phyloP scores from a whole-genome alignment of 2,329 filamentous ascomycete genomes.

The Botrytis deweyae region DNA sequence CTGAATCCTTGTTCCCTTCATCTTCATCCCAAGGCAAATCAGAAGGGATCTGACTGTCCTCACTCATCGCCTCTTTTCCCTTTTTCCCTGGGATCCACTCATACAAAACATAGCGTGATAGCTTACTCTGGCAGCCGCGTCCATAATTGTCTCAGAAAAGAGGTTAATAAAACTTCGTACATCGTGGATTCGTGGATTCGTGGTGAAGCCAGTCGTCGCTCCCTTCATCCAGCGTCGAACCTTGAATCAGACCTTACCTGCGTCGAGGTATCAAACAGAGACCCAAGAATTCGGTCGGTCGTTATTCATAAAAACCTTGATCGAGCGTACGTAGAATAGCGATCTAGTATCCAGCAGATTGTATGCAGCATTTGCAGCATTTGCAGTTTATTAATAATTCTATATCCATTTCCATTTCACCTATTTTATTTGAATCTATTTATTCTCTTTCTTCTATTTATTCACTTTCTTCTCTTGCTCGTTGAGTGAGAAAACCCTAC shows the following conservation, averaged over 20 bases:
- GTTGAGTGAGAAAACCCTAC: not conserved
- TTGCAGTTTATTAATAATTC: not conserved
- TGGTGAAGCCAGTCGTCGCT: not conserved
- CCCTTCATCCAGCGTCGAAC: not conserved
- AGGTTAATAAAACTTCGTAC: not conserved
- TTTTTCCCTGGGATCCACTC: slow-evolving; percentile 8
- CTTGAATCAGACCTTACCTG: not conserved
- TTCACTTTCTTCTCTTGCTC: not conserved
- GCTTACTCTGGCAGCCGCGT: slow-evolving; percentile 15
- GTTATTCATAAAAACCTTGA: not conserved
- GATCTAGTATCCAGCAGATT: not conserved
- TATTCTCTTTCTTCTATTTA: not conserved
- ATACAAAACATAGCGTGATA: slow-evolving; percentile 21
- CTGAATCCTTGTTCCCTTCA: not conserved
- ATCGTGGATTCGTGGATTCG: not conserved
- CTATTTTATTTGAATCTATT: not conserved
- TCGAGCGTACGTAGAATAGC: not conserved
- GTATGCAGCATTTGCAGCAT: not conserved
- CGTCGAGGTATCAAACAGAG: not conserved
- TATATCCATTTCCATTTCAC: too few relatives aligned
- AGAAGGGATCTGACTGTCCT: not conserved
- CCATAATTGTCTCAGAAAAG: not conserved
- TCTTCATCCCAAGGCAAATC: not conserved
- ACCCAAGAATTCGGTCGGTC: not conserved
- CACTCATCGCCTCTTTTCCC: not conserved